Conservation (phyloP, 805 yeast genomes). For the Pichia pseudocactophila region DNA sequence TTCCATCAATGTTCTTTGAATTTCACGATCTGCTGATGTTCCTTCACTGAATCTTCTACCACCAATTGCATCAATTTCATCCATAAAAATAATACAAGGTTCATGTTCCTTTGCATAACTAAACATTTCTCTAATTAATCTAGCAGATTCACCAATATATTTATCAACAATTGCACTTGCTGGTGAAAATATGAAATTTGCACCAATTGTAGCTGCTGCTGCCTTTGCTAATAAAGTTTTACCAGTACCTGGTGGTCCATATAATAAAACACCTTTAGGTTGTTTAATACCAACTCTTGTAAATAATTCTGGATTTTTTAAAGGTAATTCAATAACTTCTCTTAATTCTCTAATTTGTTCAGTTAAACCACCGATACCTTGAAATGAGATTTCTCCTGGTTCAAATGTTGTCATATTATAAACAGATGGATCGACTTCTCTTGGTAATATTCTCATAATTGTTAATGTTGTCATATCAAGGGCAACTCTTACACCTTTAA, state of each 20-base stretch:
- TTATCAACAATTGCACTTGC: constrained; percentile 97
- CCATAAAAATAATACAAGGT: constrained; percentile 97
- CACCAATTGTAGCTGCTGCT: constrained; percentile 97
- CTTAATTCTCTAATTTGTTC: constrained; percentile 95
- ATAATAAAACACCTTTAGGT: constrained; percentile 94
- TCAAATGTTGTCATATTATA: constrained; percentile 97
- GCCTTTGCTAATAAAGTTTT: constrained; percentile 94
- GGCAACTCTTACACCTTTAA: constrained; percentile 94
- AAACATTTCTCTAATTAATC: constrained; percentile 95
- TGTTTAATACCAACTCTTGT: constrained; percentile 95
- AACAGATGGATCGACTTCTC: constrained; percentile 97
- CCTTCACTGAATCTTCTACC: constrained; percentile 97
- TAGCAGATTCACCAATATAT: constrained; percentile 95
- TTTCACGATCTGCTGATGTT: constrained; percentile 97
- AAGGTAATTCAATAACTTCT: constrained; percentile 94
- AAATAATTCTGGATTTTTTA: constrained; percentile 94
- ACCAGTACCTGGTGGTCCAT: constrained; percentile 99
- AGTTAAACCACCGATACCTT: constrained; percentile 90
- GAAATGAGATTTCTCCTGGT: constrained; percentile 94
- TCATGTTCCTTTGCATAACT: constrained; percentile 96
- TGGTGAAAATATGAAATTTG: constrained; percentile 95
- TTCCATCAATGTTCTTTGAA: constrained; percentile 97
- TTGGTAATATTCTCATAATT: constrained; percentile 92
- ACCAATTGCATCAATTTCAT: constrained; percentile 97
- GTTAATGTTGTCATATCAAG: constrained; percentile 96